These are phyloP conservation scores for Anacardium occidentale DNA, from an alignment of 345 rosid species.

Conservation along the genomic window DNA sequence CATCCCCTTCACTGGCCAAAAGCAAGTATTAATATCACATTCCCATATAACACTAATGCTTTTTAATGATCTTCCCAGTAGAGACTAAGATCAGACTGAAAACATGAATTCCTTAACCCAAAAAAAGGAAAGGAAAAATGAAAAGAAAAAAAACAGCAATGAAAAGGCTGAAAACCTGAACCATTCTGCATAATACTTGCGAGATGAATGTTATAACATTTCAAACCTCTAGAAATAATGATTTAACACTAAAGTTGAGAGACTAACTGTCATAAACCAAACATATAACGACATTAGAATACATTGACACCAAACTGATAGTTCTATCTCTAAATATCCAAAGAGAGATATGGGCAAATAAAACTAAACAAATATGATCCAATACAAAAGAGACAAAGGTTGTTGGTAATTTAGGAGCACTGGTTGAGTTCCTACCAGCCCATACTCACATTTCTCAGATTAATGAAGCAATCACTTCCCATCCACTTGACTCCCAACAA, in stretches of 20 bases:
- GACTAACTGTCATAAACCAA: background rate
- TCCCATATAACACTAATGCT: conserved; percentile 2
- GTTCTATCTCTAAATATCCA: background rate
- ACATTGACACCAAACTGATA: background rate
- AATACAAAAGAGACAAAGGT: background rate
- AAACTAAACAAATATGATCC: background rate
- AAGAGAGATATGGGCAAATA: background rate
- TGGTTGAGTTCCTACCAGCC: background rate
- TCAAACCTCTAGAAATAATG: background rate
- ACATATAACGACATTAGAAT: background rate
- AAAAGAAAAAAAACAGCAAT: background rate
- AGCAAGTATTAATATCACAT: conserved; percentile 36
- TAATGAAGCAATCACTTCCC: background rate
- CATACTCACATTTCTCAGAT: background rate
- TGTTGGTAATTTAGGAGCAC: background rate
- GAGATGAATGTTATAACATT: background rate
- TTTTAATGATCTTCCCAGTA: conserved; percentile 2
- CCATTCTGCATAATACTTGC: background rate
- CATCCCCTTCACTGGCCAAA: conserved; percentile 99
- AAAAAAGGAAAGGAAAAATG: background rate
- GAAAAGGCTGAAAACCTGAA: background rate
- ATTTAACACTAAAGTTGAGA: background rate
- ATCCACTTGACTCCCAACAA: background rate
- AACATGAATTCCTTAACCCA: background rate
- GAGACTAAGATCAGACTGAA: background rate